Percentiles rank a stretch among this genome's conserved stretches.
phyloP scores from a whole-genome alignment of 257 asterid species.

The Lantana camara region DNA sequence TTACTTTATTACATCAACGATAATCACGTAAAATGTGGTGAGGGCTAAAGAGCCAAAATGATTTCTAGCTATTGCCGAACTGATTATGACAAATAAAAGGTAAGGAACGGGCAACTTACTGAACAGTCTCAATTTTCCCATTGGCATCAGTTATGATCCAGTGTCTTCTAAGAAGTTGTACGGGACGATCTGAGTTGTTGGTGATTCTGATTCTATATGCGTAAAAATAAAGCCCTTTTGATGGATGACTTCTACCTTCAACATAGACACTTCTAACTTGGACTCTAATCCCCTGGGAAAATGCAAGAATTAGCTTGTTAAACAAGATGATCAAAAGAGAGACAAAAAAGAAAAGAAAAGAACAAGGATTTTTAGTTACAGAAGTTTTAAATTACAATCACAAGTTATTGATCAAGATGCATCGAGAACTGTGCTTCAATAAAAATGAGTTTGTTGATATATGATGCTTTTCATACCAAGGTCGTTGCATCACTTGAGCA shows the following conservation, averaged over 20 bases:
- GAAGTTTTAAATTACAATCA: not conserved
- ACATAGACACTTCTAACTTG: conserved; percentile 88
- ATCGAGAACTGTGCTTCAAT: not conserved
- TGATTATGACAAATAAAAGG: not conserved
- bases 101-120: conserved; percentile 44
- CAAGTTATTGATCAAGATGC: not conserved
- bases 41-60: not conserved
- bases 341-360: not conserved
- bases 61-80: not conserved
- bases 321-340: not conserved
- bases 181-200: conserved; percentile 83
- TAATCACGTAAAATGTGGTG: not conserved
- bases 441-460: not conserved
- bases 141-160: conserved; percentile 92
- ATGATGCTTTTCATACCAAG: conserved; percentile 48
- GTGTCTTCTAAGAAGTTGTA: conserved; percentile 87
- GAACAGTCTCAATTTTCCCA: conserved; percentile 69
- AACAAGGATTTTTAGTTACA: not conserved
- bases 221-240: conserved; percentile 70
- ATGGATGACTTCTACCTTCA: conserved; percentile 81
- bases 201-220: conserved; percentile 87
- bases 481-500: conserved; percentile 86
- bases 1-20: not conserved
- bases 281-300: conserved; percentile 73
- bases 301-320: not conserved